These are phyloP conservation scores for Lentinula guzmanii DNA, from an alignment of 768 basidiomycete genomes.

Conservation along the genomic window DNA sequence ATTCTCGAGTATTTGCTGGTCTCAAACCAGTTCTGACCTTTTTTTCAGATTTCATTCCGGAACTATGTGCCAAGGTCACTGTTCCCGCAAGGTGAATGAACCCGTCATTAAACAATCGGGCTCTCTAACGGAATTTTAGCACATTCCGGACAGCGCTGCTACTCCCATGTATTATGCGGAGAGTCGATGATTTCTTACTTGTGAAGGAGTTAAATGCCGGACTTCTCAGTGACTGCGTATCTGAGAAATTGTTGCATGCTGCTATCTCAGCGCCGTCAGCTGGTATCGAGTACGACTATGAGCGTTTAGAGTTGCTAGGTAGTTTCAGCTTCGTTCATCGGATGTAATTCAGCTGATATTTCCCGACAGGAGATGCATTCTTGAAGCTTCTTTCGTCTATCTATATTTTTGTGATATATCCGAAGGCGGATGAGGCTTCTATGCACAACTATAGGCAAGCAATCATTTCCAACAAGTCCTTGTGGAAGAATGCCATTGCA, in stretches of 20 bases:
- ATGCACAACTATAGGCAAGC: conserved; percentile 61
- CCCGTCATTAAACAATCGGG: conserved; percentile 4
- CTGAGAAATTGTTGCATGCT: conserved; percentile 52
- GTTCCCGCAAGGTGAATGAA: conserved; percentile 61
- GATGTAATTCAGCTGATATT: background rate
- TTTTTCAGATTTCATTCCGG: conserved; percentile 72
- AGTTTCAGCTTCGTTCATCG: conserved; percentile 4
- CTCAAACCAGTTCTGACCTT: background rate
- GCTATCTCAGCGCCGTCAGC: conserved; percentile 71
- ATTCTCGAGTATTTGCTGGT: background rate
- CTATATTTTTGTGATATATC: conserved; percentile 68
- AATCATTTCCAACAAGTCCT: conserved; percentile 69
- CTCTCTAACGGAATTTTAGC: conserved; percentile 27
- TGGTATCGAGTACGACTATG: conserved; percentile 69
- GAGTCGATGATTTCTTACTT: conserved; percentile 69
- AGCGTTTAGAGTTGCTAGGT: conserved; percentile 83
- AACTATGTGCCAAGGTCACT: conserved; percentile 66
- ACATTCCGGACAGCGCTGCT: conserved; percentile 62
- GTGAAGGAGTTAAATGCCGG: conserved; percentile 73
- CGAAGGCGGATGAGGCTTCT: conserved; percentile 57
- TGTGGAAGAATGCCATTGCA: conserved; percentile 49
- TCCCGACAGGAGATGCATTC: conserved; percentile 65
- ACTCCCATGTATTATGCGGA: conserved; percentile 67
- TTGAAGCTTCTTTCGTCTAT: conserved; percentile 74
- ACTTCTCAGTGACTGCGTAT: conserved; percentile 57